Evolutionary conservation across 768 basidiomycete species (phyloP).

Genomic region (Collybia mongolica): DNA sequence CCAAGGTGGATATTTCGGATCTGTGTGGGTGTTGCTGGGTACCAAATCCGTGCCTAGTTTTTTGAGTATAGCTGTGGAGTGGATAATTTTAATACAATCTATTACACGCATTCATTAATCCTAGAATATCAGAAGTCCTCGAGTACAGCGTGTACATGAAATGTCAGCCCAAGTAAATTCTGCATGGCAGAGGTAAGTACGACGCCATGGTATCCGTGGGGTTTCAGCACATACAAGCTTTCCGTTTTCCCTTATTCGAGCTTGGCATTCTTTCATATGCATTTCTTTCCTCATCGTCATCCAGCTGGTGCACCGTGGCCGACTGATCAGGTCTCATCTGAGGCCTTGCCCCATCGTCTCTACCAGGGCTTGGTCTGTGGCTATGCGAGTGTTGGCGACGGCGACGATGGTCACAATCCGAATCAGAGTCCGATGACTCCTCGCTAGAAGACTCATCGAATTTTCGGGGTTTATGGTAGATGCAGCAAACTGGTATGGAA

Average conservation of each 20-base stretch:
- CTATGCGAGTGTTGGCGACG: constrained; percentile 7
- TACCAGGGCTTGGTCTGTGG: constrained; percentile 8
- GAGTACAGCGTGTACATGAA: no score
- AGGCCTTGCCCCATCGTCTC: constrained; percentile 6
- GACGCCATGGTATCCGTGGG: no score
- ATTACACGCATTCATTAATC: no score
- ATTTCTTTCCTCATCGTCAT: constrained; percentile 35
- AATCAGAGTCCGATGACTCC: constrained; percentile 47
- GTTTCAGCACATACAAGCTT: constrained; percentile 22
- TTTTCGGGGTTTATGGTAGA: constrained; percentile 78
- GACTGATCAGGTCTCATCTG: constrained; percentile 13
- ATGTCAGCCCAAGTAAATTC: no score
- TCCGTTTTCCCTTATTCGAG: constrained; percentile 34
- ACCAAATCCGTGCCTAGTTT: no score
- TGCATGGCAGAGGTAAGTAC: no score
- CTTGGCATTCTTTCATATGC: constrained; percentile 47
- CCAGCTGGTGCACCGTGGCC: constrained; percentile 20
- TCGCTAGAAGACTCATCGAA: constrained; percentile 85
- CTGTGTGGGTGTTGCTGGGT: no score
- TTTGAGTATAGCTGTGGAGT: no score
- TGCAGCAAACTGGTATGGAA: constrained; percentile 79
- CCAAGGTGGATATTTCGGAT: no score
- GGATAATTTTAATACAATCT: no score
- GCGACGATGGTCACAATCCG: constrained; percentile 25
- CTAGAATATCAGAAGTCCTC: no score